phyloP scores from a whole-genome alignment of 2,329 filamentous ascomycete genomes.

The Xylaria sp. region DNA sequence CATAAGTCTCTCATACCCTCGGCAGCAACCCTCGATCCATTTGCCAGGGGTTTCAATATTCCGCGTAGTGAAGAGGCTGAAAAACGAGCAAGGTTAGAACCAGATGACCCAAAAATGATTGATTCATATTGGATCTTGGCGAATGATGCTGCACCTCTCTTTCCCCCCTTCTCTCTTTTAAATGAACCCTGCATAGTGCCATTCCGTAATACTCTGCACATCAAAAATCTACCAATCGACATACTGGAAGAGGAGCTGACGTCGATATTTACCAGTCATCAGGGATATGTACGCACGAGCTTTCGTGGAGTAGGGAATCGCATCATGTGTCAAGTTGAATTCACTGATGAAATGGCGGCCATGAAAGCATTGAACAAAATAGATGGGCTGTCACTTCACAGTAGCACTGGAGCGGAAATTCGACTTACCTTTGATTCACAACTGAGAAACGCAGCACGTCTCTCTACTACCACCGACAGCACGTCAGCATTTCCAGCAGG shows the following conservation, averaged over 20 bases:
- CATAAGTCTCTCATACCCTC: neutral
- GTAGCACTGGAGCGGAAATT: neutral
- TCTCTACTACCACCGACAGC: too few relatives aligned
- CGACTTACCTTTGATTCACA: too few relatives aligned
- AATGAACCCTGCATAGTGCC: too few relatives aligned
- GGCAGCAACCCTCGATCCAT: too few relatives aligned
- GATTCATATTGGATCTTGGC: too few relatives aligned
- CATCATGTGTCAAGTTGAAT: neutral
- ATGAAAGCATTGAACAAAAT: neutral
- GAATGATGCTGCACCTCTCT: neutral
- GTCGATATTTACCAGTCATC: neutral
- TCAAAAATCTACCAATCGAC: neutral
- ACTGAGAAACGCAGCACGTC: too few relatives aligned
- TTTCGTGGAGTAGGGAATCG: neutral
- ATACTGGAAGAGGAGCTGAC: neutral
- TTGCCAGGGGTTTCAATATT: too few relatives aligned
- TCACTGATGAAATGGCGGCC: neutral
- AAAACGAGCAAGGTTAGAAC: too few relatives aligned
- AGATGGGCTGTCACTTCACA: neutral
- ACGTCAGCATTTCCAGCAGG: too few relatives aligned
- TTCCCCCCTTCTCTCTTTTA: too few relatives aligned
- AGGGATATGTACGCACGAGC: neutral
- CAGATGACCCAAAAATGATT: too few relatives aligned
- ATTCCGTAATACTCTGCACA: neutral
- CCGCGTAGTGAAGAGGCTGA: too few relatives aligned